Percentiles rank a stretch among this genome's conserved stretches.
These are phyloP conservation scores for Tephrocybe sp. DNA, from an alignment of 768 basidiomycete genomes.

Conservation along the genomic window DNA sequence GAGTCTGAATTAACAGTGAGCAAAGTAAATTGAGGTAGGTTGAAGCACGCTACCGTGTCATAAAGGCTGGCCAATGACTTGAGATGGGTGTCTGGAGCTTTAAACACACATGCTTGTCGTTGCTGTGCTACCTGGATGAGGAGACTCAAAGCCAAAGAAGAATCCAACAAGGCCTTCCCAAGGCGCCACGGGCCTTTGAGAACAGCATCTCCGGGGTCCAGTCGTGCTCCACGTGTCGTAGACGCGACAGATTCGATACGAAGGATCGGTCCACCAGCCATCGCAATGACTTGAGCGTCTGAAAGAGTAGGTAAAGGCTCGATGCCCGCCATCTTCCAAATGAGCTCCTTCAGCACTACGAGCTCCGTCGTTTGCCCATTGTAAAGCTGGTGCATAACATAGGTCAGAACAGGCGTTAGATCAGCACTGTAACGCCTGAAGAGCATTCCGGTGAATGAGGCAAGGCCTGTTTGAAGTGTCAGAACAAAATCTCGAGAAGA, in stretches of 20 bases:
- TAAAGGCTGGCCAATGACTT: conserved; percentile 87
- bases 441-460: conserved; percentile 91
- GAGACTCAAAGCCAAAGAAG: conserved; percentile 79
- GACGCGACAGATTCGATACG: conserved; percentile 90
- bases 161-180: conserved; percentile 65
- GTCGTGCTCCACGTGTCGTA: conserved; percentile 66
- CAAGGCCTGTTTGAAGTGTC: conserved; percentile 58
- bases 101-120: conserved; percentile 81
- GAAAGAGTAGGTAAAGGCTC: conserved; percentile 89
- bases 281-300: conserved; percentile 83
- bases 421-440: conserved; percentile 86
- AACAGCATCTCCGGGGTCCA: conserved; percentile 63
- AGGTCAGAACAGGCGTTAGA: conserved; percentile 80
- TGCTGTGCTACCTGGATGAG: conserved; percentile 92
- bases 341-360: conserved; percentile 87
- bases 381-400: conserved; percentile 88
- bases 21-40: not conserved
- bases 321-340: conserved; percentile 94
- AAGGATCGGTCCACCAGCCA: conserved; percentile 87
- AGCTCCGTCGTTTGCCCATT: conserved; percentile 84
- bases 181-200: conserved; percentile 69
- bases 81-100: conserved; percentile 70
- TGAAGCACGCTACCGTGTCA: conserved; percentile 68
- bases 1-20: conserved; percentile 56
- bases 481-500: conserved; percentile 15